Percentiles rank a stretch among this genome's conserved stretches.
Evolutionary conservation across 2,329 filamentous ascomycete species (phyloP).

Genomic region (Cytospora schulzeri): DNA sequence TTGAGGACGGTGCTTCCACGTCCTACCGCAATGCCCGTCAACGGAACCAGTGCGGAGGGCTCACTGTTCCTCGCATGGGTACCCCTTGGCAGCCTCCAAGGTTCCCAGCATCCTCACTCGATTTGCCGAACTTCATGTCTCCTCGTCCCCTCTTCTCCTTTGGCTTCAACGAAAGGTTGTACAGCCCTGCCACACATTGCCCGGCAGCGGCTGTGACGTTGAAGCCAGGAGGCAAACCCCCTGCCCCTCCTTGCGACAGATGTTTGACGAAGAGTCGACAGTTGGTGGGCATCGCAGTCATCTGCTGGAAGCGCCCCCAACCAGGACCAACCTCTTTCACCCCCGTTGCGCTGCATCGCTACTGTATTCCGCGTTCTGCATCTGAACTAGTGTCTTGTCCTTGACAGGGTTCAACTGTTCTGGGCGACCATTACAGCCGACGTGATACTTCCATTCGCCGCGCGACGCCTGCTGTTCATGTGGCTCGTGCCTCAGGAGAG

Average conservation of each 20-base stretch:
- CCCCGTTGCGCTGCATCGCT: neutral
- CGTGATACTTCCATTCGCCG: too few species aligned
- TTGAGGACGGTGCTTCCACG: neutral
- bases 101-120: neutral
- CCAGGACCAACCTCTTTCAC: neutral
- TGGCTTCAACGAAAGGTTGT: neutral
- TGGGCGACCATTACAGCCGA: neutral
- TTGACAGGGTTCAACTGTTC: neutral
- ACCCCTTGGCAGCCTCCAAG: neutral
- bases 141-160: neutral
- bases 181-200: neutral
- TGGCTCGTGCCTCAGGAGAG: neutral
- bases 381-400: neutral
- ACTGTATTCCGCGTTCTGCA: neutral
- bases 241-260: neutral
- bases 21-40: neutral
- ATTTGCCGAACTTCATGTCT: slow-evolving; percentile 5
- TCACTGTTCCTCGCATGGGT: neutral
- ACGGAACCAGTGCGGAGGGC: neutral
- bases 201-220: slow-evolving; percentile 11
- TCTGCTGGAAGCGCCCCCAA: too few species aligned
- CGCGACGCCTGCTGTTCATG: neutral
- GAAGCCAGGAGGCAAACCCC: neutral
- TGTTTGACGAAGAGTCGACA: neutral
- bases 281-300: too few species aligned